Base-by-base conservation (phyloP, 1,284 basidiomycete species). In the Schizophyllum amplum region DNA sequence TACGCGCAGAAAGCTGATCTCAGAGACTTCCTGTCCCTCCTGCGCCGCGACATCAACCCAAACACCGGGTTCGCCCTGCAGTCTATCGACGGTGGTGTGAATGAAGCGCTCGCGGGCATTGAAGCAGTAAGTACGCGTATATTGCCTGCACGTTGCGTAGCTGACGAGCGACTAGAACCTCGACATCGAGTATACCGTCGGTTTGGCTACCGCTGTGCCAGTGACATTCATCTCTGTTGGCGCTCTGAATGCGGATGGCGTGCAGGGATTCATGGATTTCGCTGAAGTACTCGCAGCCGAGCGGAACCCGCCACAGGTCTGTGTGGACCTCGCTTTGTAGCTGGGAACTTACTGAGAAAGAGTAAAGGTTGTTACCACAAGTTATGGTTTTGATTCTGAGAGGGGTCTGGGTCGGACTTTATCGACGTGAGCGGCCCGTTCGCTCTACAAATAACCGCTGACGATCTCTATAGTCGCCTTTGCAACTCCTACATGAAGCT, bases 1-100 rank as follows among this genome's bases (percentile, higher is more conserved):
- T 76, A 70, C 58, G 73, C 73, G 6, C 76, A 73, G 66, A 67
- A 69, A 53, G 68, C 69, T 4, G 79, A 82, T 63, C 67, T 80
- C 48, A 49, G 73, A 69, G 70, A 64, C 0, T 82, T 79, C 67
- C 69, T 74, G 59, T 57, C 62, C n/a, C 63, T 61, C 2, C 51
- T 62, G 17, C 60, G 65, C 4, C 56, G 61, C 0, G 65, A 66
- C 42, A 64, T 66, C 15, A 53, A 56, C 1, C 57, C 63, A 1
- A 57, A 57, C 5, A 64, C 63, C 24, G 60, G 59, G 4, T 66
- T 65, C 52, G 56, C 57, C 1, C 25, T 66, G 11, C 68, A 75
- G 24, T 66, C 65, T 26, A 67, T 80, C 25, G 75, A 78, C 55
- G 75, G 74, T 9, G 80, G 78, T 4, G 64, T 64, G 1, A 75